Base-by-base conservation (phyloP, 441 rosid genomes). In the Erodium moschatum region DNA sequence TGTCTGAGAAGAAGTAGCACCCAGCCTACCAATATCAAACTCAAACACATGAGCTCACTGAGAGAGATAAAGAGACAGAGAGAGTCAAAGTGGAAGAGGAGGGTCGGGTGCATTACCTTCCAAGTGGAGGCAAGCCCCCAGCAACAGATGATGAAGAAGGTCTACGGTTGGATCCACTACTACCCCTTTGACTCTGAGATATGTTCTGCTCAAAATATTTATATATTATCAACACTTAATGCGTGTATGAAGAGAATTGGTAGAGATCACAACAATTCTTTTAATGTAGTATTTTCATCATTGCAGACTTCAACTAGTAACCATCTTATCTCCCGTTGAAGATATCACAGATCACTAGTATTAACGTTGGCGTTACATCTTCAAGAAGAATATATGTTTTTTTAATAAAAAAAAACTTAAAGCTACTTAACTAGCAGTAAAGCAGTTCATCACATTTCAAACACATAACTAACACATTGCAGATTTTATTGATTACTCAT, bases 91-190 rank as follows among this genome's bases (percentile, higher is more conserved):
- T 64, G 24, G 35, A 33, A 73, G 64, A 64, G 42, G 20, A 13
- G 6, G 62, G 48, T 2, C 71, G 16, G 71, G 73, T 54, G 42
- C 72, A 35, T 75, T 77, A 89, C 98, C 98, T 94, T 86, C 91
- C 89, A 56, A 76, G 58, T 42, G 97, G 97, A 74, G 98, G 97
- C 77, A 89, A 83, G 69, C 93, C 94, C 75, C 93, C 92, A 56
- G 91, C 90, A 73, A 91, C 86, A 77, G 93, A 82, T 69, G 89
- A 85, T 60, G 92, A 77, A 71, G 92, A 77, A 71, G 90, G 83
- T 68, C 97, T 87, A 64, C 96, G 83, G 62, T 74, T 85, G 68
- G 96, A 74, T 75, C 96, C 94, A 64, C 52, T 71, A 71, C 83
- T 85, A 76, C 85, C 86, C 67, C 75, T 77, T 79, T 29, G 31